Conservation (phyloP, 352 stramenopile genomes). For the Phytophthora capsici region DNA sequence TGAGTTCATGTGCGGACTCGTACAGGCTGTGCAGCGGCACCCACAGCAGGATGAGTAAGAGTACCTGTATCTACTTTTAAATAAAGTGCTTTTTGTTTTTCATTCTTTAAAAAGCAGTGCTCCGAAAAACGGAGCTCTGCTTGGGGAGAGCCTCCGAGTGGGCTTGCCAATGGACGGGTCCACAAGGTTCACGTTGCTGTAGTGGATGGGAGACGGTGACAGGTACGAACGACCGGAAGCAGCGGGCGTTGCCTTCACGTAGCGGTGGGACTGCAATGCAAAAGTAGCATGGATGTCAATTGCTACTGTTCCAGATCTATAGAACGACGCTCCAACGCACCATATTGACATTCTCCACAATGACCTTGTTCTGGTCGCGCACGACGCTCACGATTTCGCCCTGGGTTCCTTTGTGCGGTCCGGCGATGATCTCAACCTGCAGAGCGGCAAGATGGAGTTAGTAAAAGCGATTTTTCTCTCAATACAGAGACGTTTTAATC, state of each 20-base stretch:
- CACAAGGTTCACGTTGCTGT: slow-evolving; percentile 89
- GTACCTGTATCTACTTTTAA: too few relatives aligned
- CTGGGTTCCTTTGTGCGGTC: slow-evolving; percentile 86
- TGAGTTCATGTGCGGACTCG: too few relatives aligned
- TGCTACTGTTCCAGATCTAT: neutral
- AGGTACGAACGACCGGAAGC: slow-evolving; percentile 78
- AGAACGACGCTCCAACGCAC: slow-evolving; percentile 28
- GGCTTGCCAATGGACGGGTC: slow-evolving; percentile 83
- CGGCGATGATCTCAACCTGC: slow-evolving; percentile 84
- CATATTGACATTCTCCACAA: slow-evolving; percentile 91
- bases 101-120: too few relatives aligned
- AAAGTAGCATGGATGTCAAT: slow-evolving; percentile 12
- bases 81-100: too few relatives aligned
- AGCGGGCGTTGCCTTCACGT: slow-evolving; percentile 81
- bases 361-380: slow-evolving; percentile 77
- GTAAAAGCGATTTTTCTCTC: neutral
- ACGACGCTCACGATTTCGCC: slow-evolving; percentile 77
- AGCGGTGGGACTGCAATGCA: slow-evolving; percentile 56
- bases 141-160: too few relatives aligned
- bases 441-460: neutral
- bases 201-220: slow-evolving; percentile 83
- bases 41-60: too few relatives aligned
- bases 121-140: too few relatives aligned
- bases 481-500: neutral
- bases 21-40: too few relatives aligned